These are phyloP conservation scores for Platismatia glauca DNA, from an alignment of 495 filamentous ascomycete species.

Conservation along the genomic window DNA sequence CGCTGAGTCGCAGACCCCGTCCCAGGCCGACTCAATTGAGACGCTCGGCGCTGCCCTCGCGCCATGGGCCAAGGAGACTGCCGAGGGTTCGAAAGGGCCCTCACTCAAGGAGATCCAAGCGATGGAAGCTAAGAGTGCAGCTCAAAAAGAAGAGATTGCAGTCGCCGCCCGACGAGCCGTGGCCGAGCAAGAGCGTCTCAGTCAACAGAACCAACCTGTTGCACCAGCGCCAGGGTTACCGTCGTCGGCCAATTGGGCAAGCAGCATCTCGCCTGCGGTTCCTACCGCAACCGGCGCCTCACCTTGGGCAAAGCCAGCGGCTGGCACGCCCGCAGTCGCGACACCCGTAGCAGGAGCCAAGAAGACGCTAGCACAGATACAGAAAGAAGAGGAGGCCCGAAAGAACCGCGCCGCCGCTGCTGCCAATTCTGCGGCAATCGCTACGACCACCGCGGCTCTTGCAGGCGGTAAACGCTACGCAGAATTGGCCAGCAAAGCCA, in stretches of 20 bases:
- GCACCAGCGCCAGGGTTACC: slow-evolving; percentile 68
- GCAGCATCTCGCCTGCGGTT: slow-evolving; percentile 53
- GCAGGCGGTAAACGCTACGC: slow-evolving; percentile 82
- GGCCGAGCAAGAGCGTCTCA: slow-evolving; percentile 69
- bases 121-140: slow-evolving; percentile 86
- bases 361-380: slow-evolving; percentile 93
- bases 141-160: slow-evolving; percentile 75
- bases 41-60: slow-evolving; percentile 62
- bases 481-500: slow-evolving; percentile 78
- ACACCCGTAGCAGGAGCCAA: slow-evolving; percentile 45
- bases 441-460: slow-evolving; percentile 39
- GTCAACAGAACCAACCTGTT: slow-evolving; percentile 53
- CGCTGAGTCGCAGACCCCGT: slow-evolving; percentile 60
- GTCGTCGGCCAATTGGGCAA: slow-evolving; percentile 86
- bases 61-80: slow-evolving; percentile 84
- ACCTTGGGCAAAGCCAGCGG: slow-evolving; percentile 58
- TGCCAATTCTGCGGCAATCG: slow-evolving; percentile 39
- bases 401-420: slow-evolving; percentile 61
- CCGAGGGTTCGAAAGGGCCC: slow-evolving; percentile 73
- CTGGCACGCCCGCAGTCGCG: slow-evolving; percentile 46
- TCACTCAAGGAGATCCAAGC: slow-evolving; percentile 97
- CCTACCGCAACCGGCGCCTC: slow-evolving; percentile 42
- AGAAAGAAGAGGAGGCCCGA: slow-evolving; percentile 88
- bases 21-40: slow-evolving; percentile 59
- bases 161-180: slow-evolving; percentile 70